phyloP scores from a whole-genome alignment of 1,284 basidiomycete species.

The Puccinia sorghi region DNA sequence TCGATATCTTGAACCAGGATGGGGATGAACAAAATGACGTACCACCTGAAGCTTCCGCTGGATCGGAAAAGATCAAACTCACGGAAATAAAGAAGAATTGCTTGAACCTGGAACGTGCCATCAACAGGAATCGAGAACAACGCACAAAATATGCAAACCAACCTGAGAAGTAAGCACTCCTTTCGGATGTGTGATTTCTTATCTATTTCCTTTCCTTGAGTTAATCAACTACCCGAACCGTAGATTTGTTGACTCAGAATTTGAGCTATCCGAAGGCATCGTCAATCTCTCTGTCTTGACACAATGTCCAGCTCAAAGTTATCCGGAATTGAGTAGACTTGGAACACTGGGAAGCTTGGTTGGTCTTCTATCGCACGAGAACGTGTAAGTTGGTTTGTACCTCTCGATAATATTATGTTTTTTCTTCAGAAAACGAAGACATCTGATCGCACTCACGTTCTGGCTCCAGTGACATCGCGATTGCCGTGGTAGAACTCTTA shows the following conservation, averaged over 20 bases:
- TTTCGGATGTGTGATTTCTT: neutral
- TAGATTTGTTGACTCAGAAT: conserved; percentile 98
- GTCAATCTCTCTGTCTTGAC: conserved; percentile 81
- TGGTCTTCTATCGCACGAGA: conserved; percentile 68
- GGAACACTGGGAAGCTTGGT: conserved; percentile 71
- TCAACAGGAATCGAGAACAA: conserved; percentile 91
- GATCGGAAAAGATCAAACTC: conserved; percentile 67
- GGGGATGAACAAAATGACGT: conserved; percentile 8
- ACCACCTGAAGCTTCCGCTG: conserved; percentile 36
- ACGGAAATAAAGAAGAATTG: conserved; percentile 73
- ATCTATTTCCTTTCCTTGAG: neutral
- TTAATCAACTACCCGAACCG: neutral
- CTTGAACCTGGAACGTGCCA: conserved; percentile 78
- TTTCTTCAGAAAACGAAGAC: neutral
- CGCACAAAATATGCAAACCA: conserved; percentile 61
- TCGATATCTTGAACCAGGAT: conserved; percentile 41
- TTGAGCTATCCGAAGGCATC: conserved; percentile 82
- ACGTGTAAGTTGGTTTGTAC: conserved; percentile 52
- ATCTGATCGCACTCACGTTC: conserved; percentile 60
- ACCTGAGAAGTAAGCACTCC: conserved; percentile 55
- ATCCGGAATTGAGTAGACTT: conserved; percentile 81
- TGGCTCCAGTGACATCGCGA: conserved; percentile 93
- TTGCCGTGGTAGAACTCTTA: conserved; percentile 84
- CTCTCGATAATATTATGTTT: neutral
- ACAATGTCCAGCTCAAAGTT: conserved; percentile 77